Base-by-base conservation (phyloP, 305 asterid species). In the Fraxinus greggii region DNA sequence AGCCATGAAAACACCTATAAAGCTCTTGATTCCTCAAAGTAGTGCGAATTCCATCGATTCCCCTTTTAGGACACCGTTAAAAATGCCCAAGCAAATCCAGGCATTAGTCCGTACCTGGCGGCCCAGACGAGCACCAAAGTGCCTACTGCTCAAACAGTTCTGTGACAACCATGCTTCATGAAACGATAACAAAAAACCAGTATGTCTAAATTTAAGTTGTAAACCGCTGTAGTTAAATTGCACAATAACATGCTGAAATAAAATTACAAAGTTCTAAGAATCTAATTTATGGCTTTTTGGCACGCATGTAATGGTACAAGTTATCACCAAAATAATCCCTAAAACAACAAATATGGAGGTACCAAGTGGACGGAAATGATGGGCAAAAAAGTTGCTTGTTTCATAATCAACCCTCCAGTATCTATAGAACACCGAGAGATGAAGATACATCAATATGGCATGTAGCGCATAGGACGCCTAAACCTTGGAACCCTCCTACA, bases 401-500 rank as follows among this genome's bases (percentile, higher is more conserved):
- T 77, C 67, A 40, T 72, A 35, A 36, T 67, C 21, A 4, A 28
- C 61, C 40, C 42, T 28, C 81, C 32, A 15, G 73, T 56, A 26
- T 61, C 69, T 13, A n/a, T 63, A 75, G 84, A 78, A 82, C 76
- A 29, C 36, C 78, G 31, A 31, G 33, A 73, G 54, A 40, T 10
- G 35, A 26, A 0, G 3, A 35, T 72, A 67, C 79, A 76, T 81
- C 79, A 88, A 83, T 88, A 88, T 70, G 90, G 89, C 42, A 81
- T 80, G 86, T 88, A 88, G 83, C 88, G 86, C 80, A 51, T 67
- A 28, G 88, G 86, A 67, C 83, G 86, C 78, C 89, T 84, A 77
- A 54, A 78, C 81, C 89, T 82, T 7, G 86, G 85, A 78, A 56
- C 45, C 84, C 90, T 86, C 77, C 90, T 88, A 87, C 86, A 84